phyloP scores from a whole-genome alignment of 1,139 yeast species.

The Torulaspora globosa region DNA sequence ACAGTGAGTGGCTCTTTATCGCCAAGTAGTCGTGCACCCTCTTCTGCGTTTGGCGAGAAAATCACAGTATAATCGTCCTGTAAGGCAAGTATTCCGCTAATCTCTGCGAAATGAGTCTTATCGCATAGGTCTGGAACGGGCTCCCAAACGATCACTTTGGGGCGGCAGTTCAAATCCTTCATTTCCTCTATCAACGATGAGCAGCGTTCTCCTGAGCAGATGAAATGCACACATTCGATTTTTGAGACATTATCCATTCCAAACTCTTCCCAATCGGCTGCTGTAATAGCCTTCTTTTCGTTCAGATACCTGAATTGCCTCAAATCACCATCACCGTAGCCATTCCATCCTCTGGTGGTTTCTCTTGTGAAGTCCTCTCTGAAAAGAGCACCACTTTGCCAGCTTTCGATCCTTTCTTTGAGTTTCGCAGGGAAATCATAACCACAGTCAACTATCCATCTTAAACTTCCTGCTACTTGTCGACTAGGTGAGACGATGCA shows the following conservation, averaged over 20 bases:
- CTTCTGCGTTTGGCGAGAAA: slow-evolving; percentile 80
- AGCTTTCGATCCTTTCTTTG: slow-evolving; percentile 45
- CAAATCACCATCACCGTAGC: slow-evolving; percentile 60
- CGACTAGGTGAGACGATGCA: slow-evolving; percentile 46
- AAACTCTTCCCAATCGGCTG: slow-evolving; percentile 47
- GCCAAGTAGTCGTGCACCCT: slow-evolving; percentile 61
- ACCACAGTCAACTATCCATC: slow-evolving; percentile 79
- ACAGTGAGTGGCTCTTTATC: slow-evolving; percentile 42
- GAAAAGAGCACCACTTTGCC: slow-evolving; percentile 61
- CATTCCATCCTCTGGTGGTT: slow-evolving; percentile 81
- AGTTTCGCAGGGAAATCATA: slow-evolving; percentile 61
- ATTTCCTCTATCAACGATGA: slow-evolving; percentile 44
- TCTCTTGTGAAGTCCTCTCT: slow-evolving; percentile 49
- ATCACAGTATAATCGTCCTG: slow-evolving; percentile 44
- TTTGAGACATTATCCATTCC: slow-evolving; percentile 39
- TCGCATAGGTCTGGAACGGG: slow-evolving; percentile 78
- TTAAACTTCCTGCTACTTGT: slow-evolving; percentile 40
- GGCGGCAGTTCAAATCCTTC: slow-evolving; percentile 15
- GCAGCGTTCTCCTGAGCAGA: slow-evolving; percentile 68
- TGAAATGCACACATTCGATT: slow-evolving; percentile 54
- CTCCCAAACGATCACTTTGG: slow-evolving; percentile 58
- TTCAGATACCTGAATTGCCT: slow-evolving; percentile 54
- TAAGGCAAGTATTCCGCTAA: slow-evolving; percentile 43
- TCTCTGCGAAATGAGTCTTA: slow-evolving; percentile 44
- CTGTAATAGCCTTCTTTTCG: slow-evolving; percentile 61